phyloP scores from a whole-genome alignment of 495 filamentous ascomycete genomes.

The Penicillium waksmanii region DNA sequence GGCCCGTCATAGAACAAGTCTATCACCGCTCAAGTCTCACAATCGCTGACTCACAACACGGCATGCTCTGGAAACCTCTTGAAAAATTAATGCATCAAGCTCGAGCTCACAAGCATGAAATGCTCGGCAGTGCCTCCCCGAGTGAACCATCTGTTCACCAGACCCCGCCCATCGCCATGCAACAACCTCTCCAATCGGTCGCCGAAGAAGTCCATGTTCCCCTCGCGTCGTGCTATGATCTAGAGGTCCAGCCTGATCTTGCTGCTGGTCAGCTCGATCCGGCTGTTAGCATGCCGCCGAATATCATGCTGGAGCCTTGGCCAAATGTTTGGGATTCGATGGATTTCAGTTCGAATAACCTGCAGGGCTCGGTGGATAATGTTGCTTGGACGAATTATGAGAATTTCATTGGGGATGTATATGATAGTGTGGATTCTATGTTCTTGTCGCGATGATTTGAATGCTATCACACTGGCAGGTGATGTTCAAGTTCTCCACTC shows the following conservation, averaged over 20 bases:
- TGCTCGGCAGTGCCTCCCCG: constrained; percentile 12
- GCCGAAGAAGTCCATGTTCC: background rate
- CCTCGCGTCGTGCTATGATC: background rate
- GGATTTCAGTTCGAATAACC: constrained; percentile 20
- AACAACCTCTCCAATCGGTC: background rate
- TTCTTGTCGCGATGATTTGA: constrained; percentile 22
- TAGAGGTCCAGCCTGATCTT: constrained; percentile 8
- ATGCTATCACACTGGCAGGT: too few species aligned
- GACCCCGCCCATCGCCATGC: background rate
- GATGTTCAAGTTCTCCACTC: background rate
- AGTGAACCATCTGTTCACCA: constrained; percentile 4
- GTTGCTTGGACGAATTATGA: constrained; percentile 39
- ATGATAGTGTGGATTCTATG: constrained; percentile 30
- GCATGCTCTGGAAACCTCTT: constrained; percentile 72
- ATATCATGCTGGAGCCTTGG: constrained; percentile 24
- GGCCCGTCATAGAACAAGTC: constrained; percentile 66
- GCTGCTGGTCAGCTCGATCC: constrained; percentile 12
- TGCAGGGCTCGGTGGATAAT: constrained; percentile 17
- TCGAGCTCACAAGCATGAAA: constrained; percentile 24
- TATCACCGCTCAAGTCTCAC: constrained; percentile 56
- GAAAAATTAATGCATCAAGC: constrained; percentile 63
- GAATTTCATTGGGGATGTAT: constrained; percentile 39
- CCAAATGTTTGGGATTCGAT: constrained; percentile 40
- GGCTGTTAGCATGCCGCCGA: background rate
- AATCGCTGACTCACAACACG: constrained; percentile 56